Evolutionary conservation across 106 monocot species (phyloP).

Genomic region (Dioscorea alata): DNA sequence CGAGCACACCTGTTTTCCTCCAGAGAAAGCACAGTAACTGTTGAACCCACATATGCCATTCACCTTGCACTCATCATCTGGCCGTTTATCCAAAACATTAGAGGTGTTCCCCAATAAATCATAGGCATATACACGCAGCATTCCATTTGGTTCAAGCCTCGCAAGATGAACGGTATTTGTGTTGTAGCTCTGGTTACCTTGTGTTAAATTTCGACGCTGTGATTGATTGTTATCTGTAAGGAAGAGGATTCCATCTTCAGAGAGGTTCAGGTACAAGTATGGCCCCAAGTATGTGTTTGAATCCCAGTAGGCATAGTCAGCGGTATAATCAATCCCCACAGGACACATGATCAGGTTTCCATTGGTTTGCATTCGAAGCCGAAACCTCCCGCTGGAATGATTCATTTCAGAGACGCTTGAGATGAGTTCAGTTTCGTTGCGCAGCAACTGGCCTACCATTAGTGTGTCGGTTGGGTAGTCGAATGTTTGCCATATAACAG

Average conservation of each 20-base stretch:
- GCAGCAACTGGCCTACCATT: conserved; percentile 7
- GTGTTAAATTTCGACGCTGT: background rate
- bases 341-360: conserved; percentile 11
- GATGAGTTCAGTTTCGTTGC: background rate
- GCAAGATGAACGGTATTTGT: background rate
- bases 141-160: conserved; percentile 9
- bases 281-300: background rate
- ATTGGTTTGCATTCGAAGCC: conserved; percentile 1
- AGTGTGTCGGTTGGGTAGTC: conserved; percentile 17
- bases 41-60: conserved; percentile 17
- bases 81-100: background rate
- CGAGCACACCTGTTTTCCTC: background rate
- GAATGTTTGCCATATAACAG: conserved; percentile 14
- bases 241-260: background rate
- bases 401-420: conserved; percentile 11
- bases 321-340: background rate
- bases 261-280: background rate
- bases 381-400: conserved; percentile 17
- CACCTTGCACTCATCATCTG: conserved; percentile 1
- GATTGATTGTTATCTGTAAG: background rate
- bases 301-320: conserved; percentile 12
- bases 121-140: conserved; percentile 6
- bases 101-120: background rate
- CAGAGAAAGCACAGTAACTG: conserved; percentile 11
- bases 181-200: background rate